These are phyloP conservation scores for Musa troglodytarum DNA, from an alignment of 176 grass and related monocot genomes.

Conservation along the genomic window DNA sequence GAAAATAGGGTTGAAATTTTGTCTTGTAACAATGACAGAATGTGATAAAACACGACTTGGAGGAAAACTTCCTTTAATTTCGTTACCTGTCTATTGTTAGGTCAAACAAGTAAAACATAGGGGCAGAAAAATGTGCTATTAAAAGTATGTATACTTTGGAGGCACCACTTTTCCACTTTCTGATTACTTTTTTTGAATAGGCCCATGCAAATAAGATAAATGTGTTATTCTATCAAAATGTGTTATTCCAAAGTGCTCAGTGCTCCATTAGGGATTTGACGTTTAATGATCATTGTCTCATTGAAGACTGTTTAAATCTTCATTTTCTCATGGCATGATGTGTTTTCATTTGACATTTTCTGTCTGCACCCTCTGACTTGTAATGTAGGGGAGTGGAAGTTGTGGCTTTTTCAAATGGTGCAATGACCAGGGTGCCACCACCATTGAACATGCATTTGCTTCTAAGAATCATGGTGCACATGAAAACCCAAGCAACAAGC, in stretches of 20 bases:
- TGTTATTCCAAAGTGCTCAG: no score
- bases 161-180: not conserved
- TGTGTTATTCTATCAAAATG: no score
- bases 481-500: conserved; percentile 26
- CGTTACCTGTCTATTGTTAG: not conserved
- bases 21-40: not conserved
- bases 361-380: not conserved
- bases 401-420: conserved; percentile 78
- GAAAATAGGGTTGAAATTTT: not conserved
- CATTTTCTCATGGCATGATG: no score
- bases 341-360: no score
- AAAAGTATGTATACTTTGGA: not conserved
- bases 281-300: no score
- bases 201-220: no score
- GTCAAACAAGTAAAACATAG: not conserved
- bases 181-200: not conserved
- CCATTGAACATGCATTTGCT: conserved; percentile 28
- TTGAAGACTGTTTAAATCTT: no score
- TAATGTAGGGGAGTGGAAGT: conserved; percentile 37
- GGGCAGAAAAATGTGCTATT: not conserved
- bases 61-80: not conserved
- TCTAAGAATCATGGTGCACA: conserved; percentile 17
- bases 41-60: not conserved
- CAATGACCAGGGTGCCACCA: conserved; percentile 26
- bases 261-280: no score